These are phyloP conservation scores for Zymoseptoria passerinii DNA, from an alignment of 2,329 filamentous ascomycete species.

Conservation along the genomic window DNA sequence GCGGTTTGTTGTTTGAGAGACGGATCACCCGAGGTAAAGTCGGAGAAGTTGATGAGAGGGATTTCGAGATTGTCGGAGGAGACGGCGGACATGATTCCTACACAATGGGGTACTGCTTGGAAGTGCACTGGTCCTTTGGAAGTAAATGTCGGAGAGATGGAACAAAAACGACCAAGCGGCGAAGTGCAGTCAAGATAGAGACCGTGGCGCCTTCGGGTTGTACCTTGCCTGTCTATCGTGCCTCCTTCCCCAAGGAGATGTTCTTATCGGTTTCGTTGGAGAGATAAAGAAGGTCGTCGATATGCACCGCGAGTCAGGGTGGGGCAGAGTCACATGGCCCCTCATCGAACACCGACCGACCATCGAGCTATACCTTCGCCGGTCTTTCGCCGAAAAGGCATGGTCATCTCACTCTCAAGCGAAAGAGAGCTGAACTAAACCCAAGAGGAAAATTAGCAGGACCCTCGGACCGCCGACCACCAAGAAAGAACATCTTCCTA, in stretches of 20 bases:
- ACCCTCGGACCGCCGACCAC: neutral
- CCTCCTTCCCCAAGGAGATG: slow-evolving; percentile 3
- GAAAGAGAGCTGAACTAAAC: neutral
- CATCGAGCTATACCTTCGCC: neutral
- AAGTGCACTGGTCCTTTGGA: neutral
- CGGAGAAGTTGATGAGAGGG: slow-evolving; percentile 61
- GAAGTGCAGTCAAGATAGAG: slow-evolving; percentile 11
- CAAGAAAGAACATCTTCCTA: neutral
- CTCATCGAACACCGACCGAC: neutral
- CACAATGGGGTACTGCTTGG: slow-evolving; percentile 10
- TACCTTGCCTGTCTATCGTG: neutral
- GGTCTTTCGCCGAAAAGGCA: neutral
- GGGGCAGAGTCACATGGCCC: neutral
- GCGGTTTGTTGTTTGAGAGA: slow-evolving; percentile 47
- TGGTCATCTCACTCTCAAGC: neutral
- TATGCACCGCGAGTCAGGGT: slow-evolving; percentile 1
- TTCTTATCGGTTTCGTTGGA: slow-evolving; percentile 1
- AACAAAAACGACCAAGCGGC: neutral
- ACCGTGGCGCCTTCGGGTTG: neutral
- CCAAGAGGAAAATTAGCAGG: neutral
- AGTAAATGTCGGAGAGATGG: neutral
- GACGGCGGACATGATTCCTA: slow-evolving; percentile 25
- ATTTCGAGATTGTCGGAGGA: slow-evolving; percentile 31
- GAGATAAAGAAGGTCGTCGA: slow-evolving; percentile 8
- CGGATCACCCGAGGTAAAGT: slow-evolving; percentile 51